Evolutionary conservation across 495 filamentous ascomycete genomes (phyloP), one percentile per base, ranked within the genome.

Genomic region (Neurospora pannonica): DNA sequence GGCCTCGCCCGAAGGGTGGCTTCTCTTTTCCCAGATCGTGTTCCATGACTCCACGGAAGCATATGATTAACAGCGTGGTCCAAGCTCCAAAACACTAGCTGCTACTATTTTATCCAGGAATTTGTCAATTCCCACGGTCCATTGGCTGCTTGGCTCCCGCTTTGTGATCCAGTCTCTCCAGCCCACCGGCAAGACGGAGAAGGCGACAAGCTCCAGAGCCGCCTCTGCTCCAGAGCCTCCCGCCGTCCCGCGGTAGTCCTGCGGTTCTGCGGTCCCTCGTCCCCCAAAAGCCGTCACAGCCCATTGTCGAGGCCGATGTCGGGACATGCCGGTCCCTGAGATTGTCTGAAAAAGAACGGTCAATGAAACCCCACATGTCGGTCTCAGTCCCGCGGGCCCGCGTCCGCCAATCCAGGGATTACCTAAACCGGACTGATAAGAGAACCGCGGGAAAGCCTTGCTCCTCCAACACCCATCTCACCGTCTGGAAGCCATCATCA

Each of bases 361-460:
- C 73, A 70, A 74, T 74, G 73, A 54, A 70, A 70, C 67, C 38
- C 48, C 19, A 28, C 38, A 34, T 36, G 54, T 39, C 42, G 38
- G 43, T 72, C 38, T 39, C n/a, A 74, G 70, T 71, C 54, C 72
- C 73, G 72, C 73, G 31, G 71, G 71, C 46, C 46, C 21, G 31
- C 72, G 31, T 19, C 67, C 62, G 17, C 11, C 43, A 48, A 38
- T 40, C 28, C 15, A 38, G 38, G 69, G 48, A 80, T 81, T 82
- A 80, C 74, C 77, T 80, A 81, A 79, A 79, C 60, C 74, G 71
- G 76, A 28, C 76, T 78, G 80, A 82, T 82, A 82, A 82, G 78
- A 74, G 42, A 69, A 69, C 36, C 37, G 42, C n/a, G 24, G 24
- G 5, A 60, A 54, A 15, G 46, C 43, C 43, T 48, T 21, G 43